Conservation (phyloP, 73 alveolate species). For the Symbiodinium pilosum region DNA sequence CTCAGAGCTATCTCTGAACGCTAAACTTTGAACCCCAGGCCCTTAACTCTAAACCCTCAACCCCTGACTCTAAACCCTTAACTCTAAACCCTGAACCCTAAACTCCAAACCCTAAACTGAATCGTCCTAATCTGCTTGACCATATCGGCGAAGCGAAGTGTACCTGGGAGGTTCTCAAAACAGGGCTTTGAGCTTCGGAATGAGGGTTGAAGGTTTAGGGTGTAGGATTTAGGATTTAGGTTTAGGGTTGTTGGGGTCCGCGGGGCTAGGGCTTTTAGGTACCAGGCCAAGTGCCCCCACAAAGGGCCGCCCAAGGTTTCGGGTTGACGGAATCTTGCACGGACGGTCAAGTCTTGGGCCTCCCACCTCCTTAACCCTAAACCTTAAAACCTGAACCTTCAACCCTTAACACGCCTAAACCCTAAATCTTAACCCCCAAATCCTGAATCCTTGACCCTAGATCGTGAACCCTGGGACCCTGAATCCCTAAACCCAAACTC, state of each 20-base stretch:
- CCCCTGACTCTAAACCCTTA: background rate
- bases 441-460: too few relatives aligned
- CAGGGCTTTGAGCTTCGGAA: background rate
- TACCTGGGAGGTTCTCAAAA: background rate
- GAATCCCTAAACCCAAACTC: too few relatives aligned
- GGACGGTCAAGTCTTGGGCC: background rate
- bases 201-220: background rate
- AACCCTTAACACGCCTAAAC: too few relatives aligned
- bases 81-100: background rate
- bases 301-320: too few relatives aligned
- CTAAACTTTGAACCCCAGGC: too few relatives aligned
- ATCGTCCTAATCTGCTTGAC: slow-evolving; percentile 21
- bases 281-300: too few relatives aligned
- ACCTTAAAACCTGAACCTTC: background rate
- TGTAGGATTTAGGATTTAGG: background rate
- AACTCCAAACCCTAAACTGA: background rate
- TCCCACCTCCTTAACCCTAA: background rate
- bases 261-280: background rate
- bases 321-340: background rate
- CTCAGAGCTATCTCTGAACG: too few relatives aligned
- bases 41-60: background rate
- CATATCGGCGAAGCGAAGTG: slow-evolving; percentile 26
- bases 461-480: too few relatives aligned
- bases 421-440: too few relatives aligned
- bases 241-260: background rate